Conservation (phyloP, 768 basidiomycete species). For the Myochromella boudieri region DNA sequence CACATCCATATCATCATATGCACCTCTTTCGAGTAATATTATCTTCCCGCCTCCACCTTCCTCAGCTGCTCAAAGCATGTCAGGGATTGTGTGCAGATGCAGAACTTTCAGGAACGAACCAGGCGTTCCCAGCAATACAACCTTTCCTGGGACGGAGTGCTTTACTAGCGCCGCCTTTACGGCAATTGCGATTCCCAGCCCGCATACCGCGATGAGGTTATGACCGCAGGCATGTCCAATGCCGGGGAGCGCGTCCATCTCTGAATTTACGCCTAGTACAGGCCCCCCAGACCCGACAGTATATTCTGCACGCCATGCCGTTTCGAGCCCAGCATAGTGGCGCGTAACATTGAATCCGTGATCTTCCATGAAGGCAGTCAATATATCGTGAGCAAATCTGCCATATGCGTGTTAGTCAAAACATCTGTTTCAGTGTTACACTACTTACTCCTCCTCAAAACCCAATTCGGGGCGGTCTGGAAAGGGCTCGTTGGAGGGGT, state of each 20-base stretch:
- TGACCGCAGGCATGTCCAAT: conserved; percentile 77
- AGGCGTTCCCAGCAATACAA: conserved; percentile 79
- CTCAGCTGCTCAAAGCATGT: conserved; percentile 51
- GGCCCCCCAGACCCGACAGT: conserved; percentile 58
- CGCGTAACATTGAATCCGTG: conserved; percentile 72
- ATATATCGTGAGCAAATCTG: conserved; percentile 71
- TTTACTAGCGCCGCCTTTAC: conserved; percentile 67
- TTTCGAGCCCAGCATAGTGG: conserved; percentile 68
- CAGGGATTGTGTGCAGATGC: conserved; percentile 5
- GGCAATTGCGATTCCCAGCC: conserved; percentile 72
- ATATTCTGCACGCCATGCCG: conserved; percentile 80
- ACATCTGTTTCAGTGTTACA: not conserved
- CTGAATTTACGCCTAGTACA: conserved; percentile 76
- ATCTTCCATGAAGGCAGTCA: conserved; percentile 64
- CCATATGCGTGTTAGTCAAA: conserved; percentile 5
- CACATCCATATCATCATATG: conserved; percentile 77
- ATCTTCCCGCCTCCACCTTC: conserved; percentile 80
- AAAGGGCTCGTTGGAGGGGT: conserved; percentile 8
- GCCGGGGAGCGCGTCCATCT: conserved; percentile 67
- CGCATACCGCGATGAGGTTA: conserved; percentile 79
- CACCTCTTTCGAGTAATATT: conserved; percentile 70
- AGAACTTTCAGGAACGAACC: conserved; percentile 33
- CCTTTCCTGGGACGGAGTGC: conserved; percentile 61
- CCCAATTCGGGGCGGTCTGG: conserved; percentile 65
- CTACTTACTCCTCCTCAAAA: conserved; percentile 62